These are phyloP conservation scores for Syzygium aromaticum DNA, from an alignment of 345 rosid species.

Conservation along the genomic window DNA sequence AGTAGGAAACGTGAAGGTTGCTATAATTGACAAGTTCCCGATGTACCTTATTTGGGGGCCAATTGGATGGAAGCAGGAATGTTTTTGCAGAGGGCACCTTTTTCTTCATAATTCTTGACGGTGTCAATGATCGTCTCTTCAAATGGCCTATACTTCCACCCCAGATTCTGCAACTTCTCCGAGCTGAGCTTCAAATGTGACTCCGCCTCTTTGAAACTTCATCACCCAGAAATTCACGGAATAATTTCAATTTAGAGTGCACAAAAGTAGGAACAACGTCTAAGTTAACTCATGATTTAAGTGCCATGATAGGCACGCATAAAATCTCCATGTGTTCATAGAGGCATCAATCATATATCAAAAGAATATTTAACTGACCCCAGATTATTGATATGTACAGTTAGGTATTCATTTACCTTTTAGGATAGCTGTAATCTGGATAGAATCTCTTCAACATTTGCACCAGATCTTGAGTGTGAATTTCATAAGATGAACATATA, in stretches of 20 bases:
- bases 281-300: not conserved
- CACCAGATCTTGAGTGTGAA: constrained; percentile 15
- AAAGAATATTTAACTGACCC: not conserved
- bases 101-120: constrained; percentile 10
- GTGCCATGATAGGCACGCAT: not conserved
- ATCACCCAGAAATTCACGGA: not conserved
- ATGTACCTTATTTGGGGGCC: not conserved
- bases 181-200: constrained; percentile 11
- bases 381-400: not conserved
- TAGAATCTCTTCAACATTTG: constrained; percentile 22
- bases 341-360: not conserved
- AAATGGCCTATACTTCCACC: constrained; percentile 39
- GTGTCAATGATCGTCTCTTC: constrained; percentile 34
- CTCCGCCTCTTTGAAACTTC: constrained; percentile 8
- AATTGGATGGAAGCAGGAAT: not conserved
- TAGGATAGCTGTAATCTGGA: constrained; percentile 28
- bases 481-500: constrained; percentile 25
- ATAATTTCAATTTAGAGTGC: not conserved
- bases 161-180: constrained; percentile 30
- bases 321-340: not conserved
- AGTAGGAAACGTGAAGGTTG: not conserved
- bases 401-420: constrained; percentile 16
- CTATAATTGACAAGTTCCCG: not conserved
- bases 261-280: not conserved
- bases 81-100: not conserved